phyloP scores from a whole-genome alignment of 2,329 filamentous ascomycete genomes.

The Fusarium oligoseptatum region DNA sequence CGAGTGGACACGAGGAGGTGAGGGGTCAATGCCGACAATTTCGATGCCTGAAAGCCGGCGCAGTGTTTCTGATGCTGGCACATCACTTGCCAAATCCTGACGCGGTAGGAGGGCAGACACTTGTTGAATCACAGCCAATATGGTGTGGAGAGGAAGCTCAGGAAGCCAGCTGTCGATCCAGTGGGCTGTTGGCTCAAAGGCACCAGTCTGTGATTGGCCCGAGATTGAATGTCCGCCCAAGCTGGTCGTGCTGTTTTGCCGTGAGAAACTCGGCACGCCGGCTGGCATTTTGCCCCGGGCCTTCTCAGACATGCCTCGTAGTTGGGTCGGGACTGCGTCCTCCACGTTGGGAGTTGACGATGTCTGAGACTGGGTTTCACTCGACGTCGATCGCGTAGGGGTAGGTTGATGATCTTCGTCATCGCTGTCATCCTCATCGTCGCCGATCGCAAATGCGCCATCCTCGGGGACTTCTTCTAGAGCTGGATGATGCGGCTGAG shows the following conservation, averaged over 20 bases:
- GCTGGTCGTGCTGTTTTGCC: conserved; percentile 90
- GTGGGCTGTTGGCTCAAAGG: conserved; percentile 81
- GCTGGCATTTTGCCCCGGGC: conserved; percentile 96
- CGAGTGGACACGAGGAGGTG: conserved; percentile 81
- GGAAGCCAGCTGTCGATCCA: conserved; percentile 98
- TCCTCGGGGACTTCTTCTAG: conserved; percentile 68
- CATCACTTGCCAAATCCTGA: conserved; percentile 60
- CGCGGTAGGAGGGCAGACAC: conserved; percentile 69
- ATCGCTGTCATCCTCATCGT: conserved; percentile 75
- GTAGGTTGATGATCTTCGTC: conserved; percentile 68
- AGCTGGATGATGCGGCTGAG: conserved; percentile 42
- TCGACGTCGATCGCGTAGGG: conserved; percentile 73
- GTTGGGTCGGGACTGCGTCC: conserved; percentile 83
- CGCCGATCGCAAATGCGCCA: conserved; percentile 88
- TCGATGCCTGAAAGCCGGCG: conserved; percentile 70
- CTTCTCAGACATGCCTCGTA: conserved; percentile 96
- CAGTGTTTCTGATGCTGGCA: conserved; percentile 61
- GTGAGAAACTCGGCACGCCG: conserved; percentile 83
- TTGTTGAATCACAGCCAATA: conserved; percentile 81
- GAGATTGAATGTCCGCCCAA: conserved; percentile 75
- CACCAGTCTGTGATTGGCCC: conserved; percentile 67
- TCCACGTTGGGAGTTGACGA: conserved; percentile 78
- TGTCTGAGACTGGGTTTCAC: conserved; percentile 72
- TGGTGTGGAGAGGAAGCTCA: conserved; percentile 88
- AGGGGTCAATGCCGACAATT: conserved; percentile 80